phyloP scores from a whole-genome alignment of 306 rosid genomes.

The Oxytropis ochrocephala region DNA sequence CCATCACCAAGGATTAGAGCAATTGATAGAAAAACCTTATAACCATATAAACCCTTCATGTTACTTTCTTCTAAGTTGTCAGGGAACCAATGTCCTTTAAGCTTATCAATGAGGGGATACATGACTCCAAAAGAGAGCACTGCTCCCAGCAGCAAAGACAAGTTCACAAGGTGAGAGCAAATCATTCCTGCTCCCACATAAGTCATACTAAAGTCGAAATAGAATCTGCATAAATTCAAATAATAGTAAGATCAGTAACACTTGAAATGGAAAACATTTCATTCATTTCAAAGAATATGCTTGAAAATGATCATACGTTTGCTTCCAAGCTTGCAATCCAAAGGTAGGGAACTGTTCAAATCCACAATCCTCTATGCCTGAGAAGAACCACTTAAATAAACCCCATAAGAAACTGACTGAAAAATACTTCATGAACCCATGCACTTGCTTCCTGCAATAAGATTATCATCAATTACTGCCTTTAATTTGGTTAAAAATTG shows the following conservation, averaged over 20 bases:
- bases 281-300: neutral
- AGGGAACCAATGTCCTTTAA: constrained; percentile 74
- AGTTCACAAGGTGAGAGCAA: constrained; percentile 77
- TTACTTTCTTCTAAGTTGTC: constrained; percentile 56
- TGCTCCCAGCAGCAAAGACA: constrained; percentile 87
- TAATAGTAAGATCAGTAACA: neutral
- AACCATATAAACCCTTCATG: constrained; percentile 92
- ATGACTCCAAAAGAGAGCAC: constrained; percentile 70
- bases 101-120: constrained; percentile 71
- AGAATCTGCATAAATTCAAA: constrained; percentile 55
- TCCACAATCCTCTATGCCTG: constrained; percentile 71
- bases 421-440: constrained; percentile 75
- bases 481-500: neutral
- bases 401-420: constrained; percentile 86
- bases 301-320: constrained; percentile 44
- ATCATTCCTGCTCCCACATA: constrained; percentile 98
- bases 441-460: constrained; percentile 68
- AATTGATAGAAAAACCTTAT: constrained; percentile 79
- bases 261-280: neutral
- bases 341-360: constrained; percentile 85
- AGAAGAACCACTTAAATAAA: constrained; percentile 85
- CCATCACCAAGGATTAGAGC: constrained; percentile 86
- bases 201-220: constrained; percentile 69
- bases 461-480: neutral
- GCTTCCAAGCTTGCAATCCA: constrained; percentile 87